Percentiles rank a stretch among this genome's conserved stretches.
Conservation (phyloP, 1,284 basidiomycete genomes). For the Microbotryum violaceum region DNA sequence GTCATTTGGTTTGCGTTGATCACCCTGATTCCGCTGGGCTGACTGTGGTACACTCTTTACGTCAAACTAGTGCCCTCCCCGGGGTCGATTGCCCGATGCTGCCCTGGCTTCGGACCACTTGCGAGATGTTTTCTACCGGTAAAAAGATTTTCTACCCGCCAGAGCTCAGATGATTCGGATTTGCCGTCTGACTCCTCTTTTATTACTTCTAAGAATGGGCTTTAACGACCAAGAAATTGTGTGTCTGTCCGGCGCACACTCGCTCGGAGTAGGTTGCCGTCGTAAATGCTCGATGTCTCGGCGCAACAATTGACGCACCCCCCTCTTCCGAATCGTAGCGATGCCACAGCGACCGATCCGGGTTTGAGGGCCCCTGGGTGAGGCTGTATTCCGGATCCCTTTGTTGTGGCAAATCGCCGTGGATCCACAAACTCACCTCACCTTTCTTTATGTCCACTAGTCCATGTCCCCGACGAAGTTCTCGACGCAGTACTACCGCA, state of each 20-base stretch:
- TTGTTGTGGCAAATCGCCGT: no score
- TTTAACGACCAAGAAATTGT: slow-evolving; percentile 52
- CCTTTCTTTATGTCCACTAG: slow-evolving; percentile 33
- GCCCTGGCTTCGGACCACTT: slow-evolving; percentile 76
- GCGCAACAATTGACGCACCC: no score
- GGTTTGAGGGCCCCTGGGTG: slow-evolving; percentile 42
- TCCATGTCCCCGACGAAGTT: slow-evolving; percentile 45
- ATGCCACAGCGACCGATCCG: slow-evolving; percentile 46
- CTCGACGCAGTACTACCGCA: slow-evolving; percentile 47
- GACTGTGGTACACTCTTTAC: background rate
- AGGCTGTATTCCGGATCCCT: no score
- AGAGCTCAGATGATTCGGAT: slow-evolving; percentile 37
- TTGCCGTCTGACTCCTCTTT: slow-evolving; percentile 3
- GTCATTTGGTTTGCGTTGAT: background rate
- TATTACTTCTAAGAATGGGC: slow-evolving; percentile 34
- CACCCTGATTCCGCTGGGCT: background rate
- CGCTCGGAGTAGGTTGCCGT: slow-evolving; percentile 39
- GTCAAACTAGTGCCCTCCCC: slow-evolving; percentile 48
- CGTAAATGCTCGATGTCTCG: no score
- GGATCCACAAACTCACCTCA: no score
- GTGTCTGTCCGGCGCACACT: slow-evolving; percentile 51
- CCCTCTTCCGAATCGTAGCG: slow-evolving; percentile 30
- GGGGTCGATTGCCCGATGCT: slow-evolving; percentile 94
- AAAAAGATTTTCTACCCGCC: background rate
- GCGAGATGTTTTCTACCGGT: slow-evolving; percentile 77